Evolutionary conservation across 73 alveolate genomes (phyloP).

Genomic region (Stentor roeselii): DNA sequence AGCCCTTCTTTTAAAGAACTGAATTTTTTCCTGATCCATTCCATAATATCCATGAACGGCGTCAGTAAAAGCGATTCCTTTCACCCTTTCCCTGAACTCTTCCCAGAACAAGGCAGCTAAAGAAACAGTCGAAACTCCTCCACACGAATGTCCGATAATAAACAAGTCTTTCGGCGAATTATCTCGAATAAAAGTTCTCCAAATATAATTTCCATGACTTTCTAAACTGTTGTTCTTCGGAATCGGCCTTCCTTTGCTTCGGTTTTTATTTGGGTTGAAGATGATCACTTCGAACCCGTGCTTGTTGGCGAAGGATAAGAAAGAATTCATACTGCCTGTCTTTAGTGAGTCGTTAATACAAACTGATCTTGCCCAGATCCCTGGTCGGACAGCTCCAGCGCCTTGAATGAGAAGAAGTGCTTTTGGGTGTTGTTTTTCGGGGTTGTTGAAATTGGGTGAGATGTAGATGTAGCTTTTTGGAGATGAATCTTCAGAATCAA

Average conservation of each 20-base stretch:
- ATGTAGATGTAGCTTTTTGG: not conserved
- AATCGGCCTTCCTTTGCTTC: conserved; percentile 38
- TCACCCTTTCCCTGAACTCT: conserved; percentile 52
- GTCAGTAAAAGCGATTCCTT: conserved; percentile 83
- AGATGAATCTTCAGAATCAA: not conserved
- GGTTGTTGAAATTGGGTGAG: not conserved
- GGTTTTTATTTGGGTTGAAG: conserved; percentile 79
- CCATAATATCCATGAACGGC: conserved; percentile 36
- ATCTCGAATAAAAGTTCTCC: conserved; percentile 59
- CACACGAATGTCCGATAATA: conserved; percentile 89
- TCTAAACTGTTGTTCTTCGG: conserved; percentile 57
- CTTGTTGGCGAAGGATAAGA: conserved; percentile 57
- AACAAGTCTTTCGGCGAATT: conserved; percentile 60
- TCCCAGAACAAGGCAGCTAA: conserved; percentile 48
- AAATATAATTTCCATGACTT: conserved; percentile 68
- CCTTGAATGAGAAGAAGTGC: conserved; percentile 38
- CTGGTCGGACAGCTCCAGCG: conserved; percentile 86
- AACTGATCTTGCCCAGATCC: conserved; percentile 87
- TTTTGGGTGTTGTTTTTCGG: not conserved
- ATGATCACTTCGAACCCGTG: conserved; percentile 53
- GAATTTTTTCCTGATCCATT: not conserved
- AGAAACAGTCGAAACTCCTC: conserved; percentile 72
- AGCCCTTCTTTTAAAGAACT: not conserved
- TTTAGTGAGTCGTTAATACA: conserved; percentile 75
- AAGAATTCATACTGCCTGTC: conserved; percentile 74